Conservation (phyloP, 352 stramenopile genomes). For the Pythium grandisporangium region DNA sequence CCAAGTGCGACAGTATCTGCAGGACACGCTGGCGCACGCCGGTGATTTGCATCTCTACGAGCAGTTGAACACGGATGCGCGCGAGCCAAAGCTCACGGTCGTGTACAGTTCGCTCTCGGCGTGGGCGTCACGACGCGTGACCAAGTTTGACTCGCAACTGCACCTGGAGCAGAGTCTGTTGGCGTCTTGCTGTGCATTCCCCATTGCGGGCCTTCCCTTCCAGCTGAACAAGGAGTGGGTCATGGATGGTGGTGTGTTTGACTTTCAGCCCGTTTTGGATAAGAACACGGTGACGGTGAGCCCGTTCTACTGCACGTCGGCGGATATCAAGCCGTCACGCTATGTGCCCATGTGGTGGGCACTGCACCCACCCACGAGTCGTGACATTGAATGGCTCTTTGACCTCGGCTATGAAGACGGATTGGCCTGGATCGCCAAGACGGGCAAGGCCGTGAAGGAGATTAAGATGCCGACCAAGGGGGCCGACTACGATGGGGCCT, state of each 20-base stretch:
- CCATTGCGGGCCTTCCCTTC: conserved; percentile 79
- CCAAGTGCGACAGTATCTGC: conserved; percentile 55
- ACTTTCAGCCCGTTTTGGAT: conserved; percentile 77
- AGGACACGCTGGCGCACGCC: conserved; percentile 23
- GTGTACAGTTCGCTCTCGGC: conserved; percentile 74
- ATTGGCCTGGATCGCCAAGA: conserved; percentile 53
- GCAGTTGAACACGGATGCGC: conserved; percentile 31
- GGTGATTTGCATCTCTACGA: conserved; percentile 35
- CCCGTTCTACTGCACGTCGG: conserved; percentile 82
- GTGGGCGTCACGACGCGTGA: conserved; percentile 55
- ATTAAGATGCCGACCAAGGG: conserved; percentile 49
- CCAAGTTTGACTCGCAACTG: conserved; percentile 48
- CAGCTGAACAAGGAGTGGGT: conserved; percentile 77
- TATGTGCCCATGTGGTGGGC: conserved; percentile 88
- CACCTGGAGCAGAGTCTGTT: conserved; percentile 57
- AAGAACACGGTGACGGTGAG: conserved; percentile 68
- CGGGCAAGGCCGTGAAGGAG: conserved; percentile 22
- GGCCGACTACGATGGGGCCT: conserved; percentile 36
- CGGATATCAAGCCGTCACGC: conserved; percentile 85
- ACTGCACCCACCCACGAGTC: conserved; percentile 47
- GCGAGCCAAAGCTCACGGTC: conserved; percentile 39
- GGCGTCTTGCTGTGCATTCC: conserved; percentile 70
- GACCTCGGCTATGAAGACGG: conserved; percentile 78
- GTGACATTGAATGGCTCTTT: conserved; percentile 79
- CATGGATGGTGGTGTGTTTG: conserved; percentile 77